Base-by-base conservation (phyloP, 2,329 filamentous ascomycete species). In the Helicocarpus griseus region DNA sequence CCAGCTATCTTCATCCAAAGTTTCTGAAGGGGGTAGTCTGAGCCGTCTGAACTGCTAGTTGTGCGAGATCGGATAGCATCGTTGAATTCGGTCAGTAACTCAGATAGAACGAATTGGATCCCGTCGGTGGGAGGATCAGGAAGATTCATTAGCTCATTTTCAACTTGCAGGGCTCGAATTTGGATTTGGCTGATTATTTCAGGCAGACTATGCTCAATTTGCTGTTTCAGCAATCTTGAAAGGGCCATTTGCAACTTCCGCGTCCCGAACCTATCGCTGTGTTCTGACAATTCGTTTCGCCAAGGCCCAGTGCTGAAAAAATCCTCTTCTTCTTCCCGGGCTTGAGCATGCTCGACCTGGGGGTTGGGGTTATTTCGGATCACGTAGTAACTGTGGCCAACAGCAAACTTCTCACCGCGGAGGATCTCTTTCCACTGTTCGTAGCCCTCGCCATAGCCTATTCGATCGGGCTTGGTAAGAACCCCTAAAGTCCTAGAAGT, bases 391-490 rank as follows among this genome's bases (percentile, higher is more conserved):
- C 86, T 86, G n/a, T 87, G 75, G 0, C 82, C 83, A 0, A 90
- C 77, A 0, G 64, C 61, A 53, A 87, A 87, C 1, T 78, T 77
- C 1, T 78, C 63, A 0, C 81, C 80, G 0, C 73, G 70, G 4
- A 95, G 73, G 51, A 89, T 83, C 0, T 77, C 70, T 0, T 79
- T 63, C 77, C 86, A 87, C 51, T 83, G 81, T 0, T 73, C 69
- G 0, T 79, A 70, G 0, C 68, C 69, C 1, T 76, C 72, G 0
- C 75, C 75, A 0, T 69, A 63, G 0, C 81, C 77, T 0, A 89
- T 68, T 0, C 86, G 77, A 55, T 95, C 90, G 0, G 89, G 89
- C 61, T 95, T 95, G 0, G 89, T 95, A 14, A 95, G 75, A 0
- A 95, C 86, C 0, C 87, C 87, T 49, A 87, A 75, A 1, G 83